Percentiles rank a stretch among this genome's conserved stretches.
phyloP scores from a whole-genome alignment of 164 flowering plant species.

The Umbilicus rupestris region DNA sequence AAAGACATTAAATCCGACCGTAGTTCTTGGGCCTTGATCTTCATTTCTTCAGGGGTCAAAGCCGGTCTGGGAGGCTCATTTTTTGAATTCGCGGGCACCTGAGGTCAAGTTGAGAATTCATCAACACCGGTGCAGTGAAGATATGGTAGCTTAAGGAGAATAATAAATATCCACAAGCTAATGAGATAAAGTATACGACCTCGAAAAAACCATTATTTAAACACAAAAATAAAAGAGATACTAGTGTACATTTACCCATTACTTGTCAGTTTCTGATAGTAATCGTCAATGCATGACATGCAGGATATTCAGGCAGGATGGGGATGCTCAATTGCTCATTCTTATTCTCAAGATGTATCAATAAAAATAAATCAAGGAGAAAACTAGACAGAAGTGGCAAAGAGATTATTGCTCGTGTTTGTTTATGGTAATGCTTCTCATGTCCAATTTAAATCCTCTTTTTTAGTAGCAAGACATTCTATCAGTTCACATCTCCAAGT shows the following conservation, averaged over 20 bases:
- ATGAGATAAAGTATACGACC: not conserved
- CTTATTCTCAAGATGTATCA: not conserved
- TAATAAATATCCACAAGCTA: not conserved
- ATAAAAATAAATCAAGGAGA: not conserved
- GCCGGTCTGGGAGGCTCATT: conserved; percentile 60
- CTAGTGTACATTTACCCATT: not conserved
- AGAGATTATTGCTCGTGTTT: not conserved
- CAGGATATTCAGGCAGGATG: not conserved
- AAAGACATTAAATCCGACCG: conserved; percentile 31
- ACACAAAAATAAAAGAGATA: not conserved
- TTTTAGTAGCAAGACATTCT: not conserved
- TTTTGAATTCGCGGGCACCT: conserved; percentile 63
- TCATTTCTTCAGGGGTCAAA: conserved; percentile 84
- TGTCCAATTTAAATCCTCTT: not conserved
- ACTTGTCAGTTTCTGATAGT: not conserved
- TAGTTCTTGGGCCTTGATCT: conserved; percentile 80
- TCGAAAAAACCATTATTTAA: not conserved
- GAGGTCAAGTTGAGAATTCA: not conserved
- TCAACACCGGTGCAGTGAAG: not conserved
- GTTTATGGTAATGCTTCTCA: not conserved
- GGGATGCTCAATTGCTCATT: not conserved
- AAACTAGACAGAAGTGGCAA: not conserved
- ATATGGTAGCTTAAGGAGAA: not conserved
- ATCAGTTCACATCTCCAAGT: not conserved
- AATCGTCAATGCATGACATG: not conserved